phyloP scores from a whole-genome alignment of 345 rosid genomes.

The Combretum micranthum region DNA sequence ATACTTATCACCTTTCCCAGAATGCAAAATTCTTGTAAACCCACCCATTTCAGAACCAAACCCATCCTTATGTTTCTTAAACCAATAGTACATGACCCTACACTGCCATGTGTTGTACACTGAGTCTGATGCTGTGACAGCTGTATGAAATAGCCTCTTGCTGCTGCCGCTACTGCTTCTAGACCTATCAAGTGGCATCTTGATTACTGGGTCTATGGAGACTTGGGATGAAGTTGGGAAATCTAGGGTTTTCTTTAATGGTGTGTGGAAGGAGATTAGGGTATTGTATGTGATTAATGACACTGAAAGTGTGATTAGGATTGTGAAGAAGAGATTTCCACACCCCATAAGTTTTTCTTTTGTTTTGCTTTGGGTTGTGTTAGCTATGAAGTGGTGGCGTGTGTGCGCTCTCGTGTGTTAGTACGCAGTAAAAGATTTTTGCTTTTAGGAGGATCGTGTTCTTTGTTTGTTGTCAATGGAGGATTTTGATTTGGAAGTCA shows the following conservation, averaged over 20 bases:
- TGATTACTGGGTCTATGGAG: slow-evolving; percentile 61
- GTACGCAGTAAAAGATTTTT: no score
- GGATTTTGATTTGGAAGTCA: no score
- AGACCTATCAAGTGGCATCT: slow-evolving; percentile 48
- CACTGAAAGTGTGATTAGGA: slow-evolving; percentile 63
- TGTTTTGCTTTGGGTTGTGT: not conserved
- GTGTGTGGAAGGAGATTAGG: slow-evolving; percentile 87
- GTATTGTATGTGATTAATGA: slow-evolving; percentile 93
- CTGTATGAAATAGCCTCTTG: slow-evolving; percentile 86
- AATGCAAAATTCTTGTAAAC: slow-evolving; percentile 90
- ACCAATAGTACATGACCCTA: slow-evolving; percentile 97
- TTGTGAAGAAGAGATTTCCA: slow-evolving; percentile 60
- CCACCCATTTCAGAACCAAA: slow-evolving; percentile 88
- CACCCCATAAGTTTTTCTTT: no score
- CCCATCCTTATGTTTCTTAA: slow-evolving; percentile 50
- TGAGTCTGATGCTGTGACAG: slow-evolving; percentile 87
- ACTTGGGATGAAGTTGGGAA: slow-evolving; percentile 48
- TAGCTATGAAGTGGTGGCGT: no score
- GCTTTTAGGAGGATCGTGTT: no score
- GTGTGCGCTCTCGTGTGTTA: no score
- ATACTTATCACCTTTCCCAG: slow-evolving; percentile 74
- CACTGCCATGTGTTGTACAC: slow-evolving; percentile 99
- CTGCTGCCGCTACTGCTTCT: not conserved
- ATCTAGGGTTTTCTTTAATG: slow-evolving; percentile 50
- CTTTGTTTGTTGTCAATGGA: no score